phyloP scores from a whole-genome alignment of 2,329 filamentous ascomycete species.

The Neofusicoccum kwambonambiense region DNA sequence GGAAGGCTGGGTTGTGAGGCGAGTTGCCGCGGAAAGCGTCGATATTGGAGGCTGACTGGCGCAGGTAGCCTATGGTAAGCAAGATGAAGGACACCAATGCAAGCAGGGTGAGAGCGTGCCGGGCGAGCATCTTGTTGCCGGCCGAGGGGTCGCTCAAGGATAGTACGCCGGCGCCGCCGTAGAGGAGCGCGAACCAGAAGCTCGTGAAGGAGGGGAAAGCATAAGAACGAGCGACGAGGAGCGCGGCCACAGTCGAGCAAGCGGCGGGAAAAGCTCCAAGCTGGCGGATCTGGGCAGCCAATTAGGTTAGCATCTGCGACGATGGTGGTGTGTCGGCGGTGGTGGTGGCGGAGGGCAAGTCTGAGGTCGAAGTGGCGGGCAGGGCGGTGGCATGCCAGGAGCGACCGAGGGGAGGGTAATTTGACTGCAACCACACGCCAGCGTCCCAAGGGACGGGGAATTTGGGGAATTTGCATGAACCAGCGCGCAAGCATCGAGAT shows the following conservation, averaged over 20 bases:
- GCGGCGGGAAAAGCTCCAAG: conserved; percentile 13
- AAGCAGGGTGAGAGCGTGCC: conserved; percentile 26
- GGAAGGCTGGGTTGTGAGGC: conserved; percentile 22
- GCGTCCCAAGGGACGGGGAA: neutral
- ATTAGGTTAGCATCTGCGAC: neutral
- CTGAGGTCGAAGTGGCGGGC: neutral
- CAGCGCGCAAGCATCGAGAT: neutral
- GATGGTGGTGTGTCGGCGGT: neutral
- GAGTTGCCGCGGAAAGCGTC: conserved; percentile 20
- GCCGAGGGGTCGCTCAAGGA: neutral
- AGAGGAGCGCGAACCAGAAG: conserved; percentile 16
- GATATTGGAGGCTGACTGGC: conserved; percentile 19
- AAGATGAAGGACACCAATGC: conserved; percentile 29
- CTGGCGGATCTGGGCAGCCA: conserved; percentile 15
- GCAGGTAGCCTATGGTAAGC: conserved; percentile 23
- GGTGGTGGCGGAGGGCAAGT: neutral
- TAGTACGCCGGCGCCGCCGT: conserved; percentile 11
- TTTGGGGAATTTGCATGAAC: conserved; percentile 2
- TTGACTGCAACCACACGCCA: conserved; percentile 1
- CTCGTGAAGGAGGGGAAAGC: conserved; percentile 6
- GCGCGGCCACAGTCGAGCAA: conserved; percentile 6
- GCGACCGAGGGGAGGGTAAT: conserved; percentile 10
- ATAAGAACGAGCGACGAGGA: conserved; percentile 11
- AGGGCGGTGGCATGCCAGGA: neutral
- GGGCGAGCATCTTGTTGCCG: conserved; percentile 6